Conservation (phyloP, 2,329 filamentous ascomycete species). For the Pyrenophora seminiperda region DNA sequence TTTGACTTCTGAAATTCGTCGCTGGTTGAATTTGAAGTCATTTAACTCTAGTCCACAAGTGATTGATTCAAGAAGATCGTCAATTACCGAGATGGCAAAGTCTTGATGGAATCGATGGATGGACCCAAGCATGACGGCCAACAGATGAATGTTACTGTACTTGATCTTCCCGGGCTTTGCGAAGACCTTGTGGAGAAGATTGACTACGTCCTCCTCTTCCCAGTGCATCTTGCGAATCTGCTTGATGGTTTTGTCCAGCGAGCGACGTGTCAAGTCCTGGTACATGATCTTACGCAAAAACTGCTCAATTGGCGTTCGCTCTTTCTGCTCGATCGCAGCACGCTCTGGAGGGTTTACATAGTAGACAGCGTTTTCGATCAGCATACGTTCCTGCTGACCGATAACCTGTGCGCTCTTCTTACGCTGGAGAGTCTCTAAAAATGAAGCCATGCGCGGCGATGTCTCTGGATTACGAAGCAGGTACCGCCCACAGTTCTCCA, state of each 20-base stretch:
- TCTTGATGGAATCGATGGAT: constrained; percentile 90
- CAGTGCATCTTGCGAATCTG: constrained; percentile 95
- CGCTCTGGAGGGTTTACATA: constrained; percentile 95
- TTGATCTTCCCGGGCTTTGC: constrained; percentile 97
- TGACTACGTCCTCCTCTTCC: constrained; percentile 88
- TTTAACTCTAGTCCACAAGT: constrained; percentile 89
- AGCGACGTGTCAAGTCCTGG: constrained; percentile 89
- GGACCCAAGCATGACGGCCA: constrained; percentile 86
- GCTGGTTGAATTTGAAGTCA: constrained; percentile 96
- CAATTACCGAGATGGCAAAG: constrained; percentile 89
- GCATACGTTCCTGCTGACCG: constrained; percentile 94
- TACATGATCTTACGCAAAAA: constrained; percentile 95
- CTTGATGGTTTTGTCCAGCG: constrained; percentile 90
- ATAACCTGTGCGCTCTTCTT: constrained; percentile 97
- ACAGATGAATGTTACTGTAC: constrained; percentile 92
- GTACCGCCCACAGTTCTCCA: constrained; percentile 96
- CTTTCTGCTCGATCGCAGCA: constrained; percentile 94
- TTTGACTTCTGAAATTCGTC: constrained; percentile 92
- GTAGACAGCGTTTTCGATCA: constrained; percentile 97
- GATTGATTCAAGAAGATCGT: constrained; percentile 87
- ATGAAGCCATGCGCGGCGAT: constrained; percentile 88
- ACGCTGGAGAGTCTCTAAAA: constrained; percentile 90
- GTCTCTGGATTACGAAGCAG: constrained; percentile 91
- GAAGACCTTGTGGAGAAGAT: constrained; percentile 85
- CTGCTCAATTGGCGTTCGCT: constrained; percentile 88